Percentiles rank a stretch among this genome's conserved stretches.
These are phyloP conservation scores for Syzygium aromaticum DNA, from an alignment of 345 rosid species.

Conservation along the genomic window DNA sequence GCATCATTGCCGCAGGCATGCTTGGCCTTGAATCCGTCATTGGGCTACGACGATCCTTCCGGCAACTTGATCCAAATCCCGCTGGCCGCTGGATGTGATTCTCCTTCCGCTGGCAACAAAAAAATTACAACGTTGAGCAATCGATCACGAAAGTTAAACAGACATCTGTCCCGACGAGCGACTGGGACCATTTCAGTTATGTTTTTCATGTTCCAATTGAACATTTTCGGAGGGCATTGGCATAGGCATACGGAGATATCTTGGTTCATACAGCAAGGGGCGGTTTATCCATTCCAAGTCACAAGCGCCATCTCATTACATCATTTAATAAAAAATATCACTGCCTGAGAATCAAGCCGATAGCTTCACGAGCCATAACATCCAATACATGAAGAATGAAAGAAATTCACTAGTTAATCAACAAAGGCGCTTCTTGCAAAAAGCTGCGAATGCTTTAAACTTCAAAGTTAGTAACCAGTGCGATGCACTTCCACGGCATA, in stretches of 20 bases:
- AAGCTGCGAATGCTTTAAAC: not conserved
- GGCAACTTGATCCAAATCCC: constrained; percentile 52
- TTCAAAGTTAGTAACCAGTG: not conserved
- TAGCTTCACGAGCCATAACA: not conserved
- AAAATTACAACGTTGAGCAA: not conserved
- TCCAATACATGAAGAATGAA: not conserved
- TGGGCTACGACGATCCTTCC: constrained; percentile 26
- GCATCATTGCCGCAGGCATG: not conserved
- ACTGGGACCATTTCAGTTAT: too few species aligned
- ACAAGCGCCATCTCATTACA: not conserved
- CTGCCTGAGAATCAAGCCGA: not conserved
- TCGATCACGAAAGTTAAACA: not conserved
- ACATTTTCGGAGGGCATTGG: too few species aligned
- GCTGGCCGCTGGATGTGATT: constrained; percentile 38
- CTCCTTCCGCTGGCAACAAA: constrained; percentile 27
- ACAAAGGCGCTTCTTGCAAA: not conserved
- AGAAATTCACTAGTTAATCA: not conserved
- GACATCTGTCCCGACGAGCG: too few species aligned
- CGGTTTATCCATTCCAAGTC: not conserved
- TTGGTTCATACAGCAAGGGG: not conserved
- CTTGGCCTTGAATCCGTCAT: not conserved
- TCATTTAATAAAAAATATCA: not conserved
- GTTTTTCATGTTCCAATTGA: too few species aligned
- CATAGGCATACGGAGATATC: not conserved
- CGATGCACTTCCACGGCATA: not conserved